Percentiles rank a stretch among this genome's conserved stretches.
These are phyloP conservation scores for Tylopilus felleus DNA, from an alignment of 768 basidiomycete species.

Conservation along the genomic window DNA sequence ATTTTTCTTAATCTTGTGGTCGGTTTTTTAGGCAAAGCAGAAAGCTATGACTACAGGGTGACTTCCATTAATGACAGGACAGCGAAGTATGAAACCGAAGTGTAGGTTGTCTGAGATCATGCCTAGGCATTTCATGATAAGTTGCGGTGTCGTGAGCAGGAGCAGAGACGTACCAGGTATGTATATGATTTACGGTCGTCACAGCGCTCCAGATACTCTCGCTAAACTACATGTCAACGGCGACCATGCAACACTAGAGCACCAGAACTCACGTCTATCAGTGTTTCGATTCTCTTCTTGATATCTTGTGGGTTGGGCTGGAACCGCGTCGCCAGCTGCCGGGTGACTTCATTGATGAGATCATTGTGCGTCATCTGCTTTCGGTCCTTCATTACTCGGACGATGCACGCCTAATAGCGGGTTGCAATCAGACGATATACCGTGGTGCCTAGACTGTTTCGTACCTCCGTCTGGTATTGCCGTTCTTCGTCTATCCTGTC, in stretches of 20 bases:
- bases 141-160: not conserved
- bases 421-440: not conserved
- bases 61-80: not conserved
- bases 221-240: slow-evolving; percentile 40
- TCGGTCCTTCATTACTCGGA: slow-evolving; percentile 95
- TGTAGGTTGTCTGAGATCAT: slow-evolving; percentile 16
- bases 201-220: slow-evolving; percentile 91
- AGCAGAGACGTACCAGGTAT: slow-evolving; percentile 49
- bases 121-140: slow-evolving; percentile 14
- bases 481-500: slow-evolving; percentile 91
- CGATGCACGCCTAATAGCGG: slow-evolving; percentile 84
- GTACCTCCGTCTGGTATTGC: slow-evolving; percentile 83
- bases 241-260: not conserved
- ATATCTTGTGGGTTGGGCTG: slow-evolving; percentile 80
- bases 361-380: slow-evolving; percentile 88
- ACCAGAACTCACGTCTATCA: slow-evolving; percentile 75
- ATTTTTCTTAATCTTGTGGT: not conserved
- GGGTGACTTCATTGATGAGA: slow-evolving; percentile 85
- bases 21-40: too few relatives aligned
- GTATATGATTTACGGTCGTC: slow-evolving; percentile 87
- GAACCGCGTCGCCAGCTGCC: slow-evolving; percentile 82
- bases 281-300: slow-evolving; percentile 88
- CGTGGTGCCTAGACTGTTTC: slow-evolving; percentile 13
- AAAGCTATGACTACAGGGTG: not conserved
- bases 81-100: not conserved